phyloP scores from a whole-genome alignment of 176 grass and related monocot species.

The Paspalum notatum region DNA sequence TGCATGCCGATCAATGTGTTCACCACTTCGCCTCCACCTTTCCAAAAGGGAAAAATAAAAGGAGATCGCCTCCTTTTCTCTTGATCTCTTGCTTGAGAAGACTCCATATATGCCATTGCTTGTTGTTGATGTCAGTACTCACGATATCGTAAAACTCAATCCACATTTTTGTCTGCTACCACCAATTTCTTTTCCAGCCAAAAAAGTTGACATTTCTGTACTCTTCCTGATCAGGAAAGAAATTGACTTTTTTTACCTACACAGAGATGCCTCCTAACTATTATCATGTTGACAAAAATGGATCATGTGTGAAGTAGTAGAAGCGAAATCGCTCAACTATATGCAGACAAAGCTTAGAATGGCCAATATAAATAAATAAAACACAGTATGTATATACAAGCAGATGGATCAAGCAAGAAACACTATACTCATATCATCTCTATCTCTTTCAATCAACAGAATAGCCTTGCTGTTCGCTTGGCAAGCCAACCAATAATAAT shows the following conservation, averaged over 20 bases:
- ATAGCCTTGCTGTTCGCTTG: constrained; percentile 48
- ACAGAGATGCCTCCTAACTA: not conserved
- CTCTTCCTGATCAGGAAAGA: no score
- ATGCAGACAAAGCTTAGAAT: not conserved
- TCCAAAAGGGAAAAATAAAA: not conserved
- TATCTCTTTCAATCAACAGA: constrained; percentile 62
- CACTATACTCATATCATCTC: constrained; percentile 51
- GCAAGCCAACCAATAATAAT: constrained; percentile 37
- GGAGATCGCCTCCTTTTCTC: not conserved
- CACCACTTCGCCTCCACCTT: constrained; percentile 46
- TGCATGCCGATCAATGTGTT: constrained; percentile 30
- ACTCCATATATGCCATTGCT: constrained; percentile 34
- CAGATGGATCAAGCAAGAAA: constrained; percentile 20
- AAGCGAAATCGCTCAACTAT: not conserved
- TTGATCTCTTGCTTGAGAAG: constrained; percentile 41
- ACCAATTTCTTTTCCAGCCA: not conserved
- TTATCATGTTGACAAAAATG: not conserved
- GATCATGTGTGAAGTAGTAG: no score
- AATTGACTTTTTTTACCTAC: not conserved
- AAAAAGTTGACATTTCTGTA: not conserved
- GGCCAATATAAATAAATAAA: not conserved
- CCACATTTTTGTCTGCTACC: not conserved
- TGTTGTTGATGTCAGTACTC: constrained; percentile 12
- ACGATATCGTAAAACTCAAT: constrained; percentile 36
- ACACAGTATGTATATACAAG: not conserved